Evolutionary conservation across 139 green algal genomes (phyloP).

Genomic region (Coelastrella sp.): DNA sequence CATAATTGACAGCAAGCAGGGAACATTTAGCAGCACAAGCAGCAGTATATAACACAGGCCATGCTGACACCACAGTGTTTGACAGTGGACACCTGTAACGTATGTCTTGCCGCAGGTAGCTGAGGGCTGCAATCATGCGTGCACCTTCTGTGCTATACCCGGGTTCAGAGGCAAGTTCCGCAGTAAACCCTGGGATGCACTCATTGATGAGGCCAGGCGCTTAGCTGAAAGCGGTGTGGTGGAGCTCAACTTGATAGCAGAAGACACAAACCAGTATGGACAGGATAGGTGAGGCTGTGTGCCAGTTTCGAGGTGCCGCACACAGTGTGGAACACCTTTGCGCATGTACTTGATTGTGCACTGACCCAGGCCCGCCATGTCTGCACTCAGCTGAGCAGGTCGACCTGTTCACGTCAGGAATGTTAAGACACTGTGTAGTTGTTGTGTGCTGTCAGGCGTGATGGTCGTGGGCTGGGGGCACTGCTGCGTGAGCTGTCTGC

Average conservation of each 20-base stretch:
- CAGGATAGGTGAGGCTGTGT: slow-evolving; percentile 64
- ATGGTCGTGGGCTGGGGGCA: slow-evolving; percentile 79
- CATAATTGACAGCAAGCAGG: too few relatives aligned
- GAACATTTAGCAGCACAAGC: too few relatives aligned
- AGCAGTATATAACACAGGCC: too few relatives aligned
- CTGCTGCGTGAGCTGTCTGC: slow-evolving; percentile 83
- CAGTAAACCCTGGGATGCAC: slow-evolving; percentile 77
- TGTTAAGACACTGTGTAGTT: not conserved
- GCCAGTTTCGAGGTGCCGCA: too few relatives aligned
- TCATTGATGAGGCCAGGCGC: slow-evolving; percentile 71
- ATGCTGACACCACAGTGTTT: too few relatives aligned
- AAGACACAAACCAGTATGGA: slow-evolving; percentile 93
- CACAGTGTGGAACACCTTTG: not conserved
- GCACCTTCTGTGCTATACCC: slow-evolving; percentile 95
- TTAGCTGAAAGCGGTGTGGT: slow-evolving; percentile 80
- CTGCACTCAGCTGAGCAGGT: too few relatives aligned
- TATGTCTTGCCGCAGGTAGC: slow-evolving; percentile 70
- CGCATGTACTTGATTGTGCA: too few relatives aligned
- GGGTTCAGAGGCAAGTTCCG: slow-evolving; percentile 91
- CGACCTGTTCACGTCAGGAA: not conserved
- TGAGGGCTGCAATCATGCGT: slow-evolving; percentile 94
- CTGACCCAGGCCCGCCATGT: too few relatives aligned
- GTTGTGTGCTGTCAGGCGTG: slow-evolving; percentile 38
- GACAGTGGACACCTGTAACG: not conserved
- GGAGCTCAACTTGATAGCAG: slow-evolving; percentile 93